Evolutionary conservation across 2,329 filamentous ascomycete species (phyloP).

Genomic region (Talaromyces sp.): DNA sequence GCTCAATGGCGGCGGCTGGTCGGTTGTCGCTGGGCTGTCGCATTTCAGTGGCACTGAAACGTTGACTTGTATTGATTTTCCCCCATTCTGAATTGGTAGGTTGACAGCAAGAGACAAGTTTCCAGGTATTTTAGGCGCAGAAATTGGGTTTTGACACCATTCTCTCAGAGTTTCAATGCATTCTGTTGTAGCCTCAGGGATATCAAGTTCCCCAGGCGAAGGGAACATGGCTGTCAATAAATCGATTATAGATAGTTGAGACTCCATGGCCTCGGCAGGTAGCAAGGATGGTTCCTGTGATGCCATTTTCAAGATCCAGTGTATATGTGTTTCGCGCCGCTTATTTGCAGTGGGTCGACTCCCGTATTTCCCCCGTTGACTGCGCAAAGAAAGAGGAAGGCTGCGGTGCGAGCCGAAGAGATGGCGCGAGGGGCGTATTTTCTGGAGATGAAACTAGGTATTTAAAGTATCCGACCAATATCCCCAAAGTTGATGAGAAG

Average conservation of each 20-base stretch:
- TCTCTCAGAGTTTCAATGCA: slow-evolving; percentile 30
- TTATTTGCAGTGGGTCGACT: too few species aligned
- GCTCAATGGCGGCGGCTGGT: slow-evolving; percentile 26
- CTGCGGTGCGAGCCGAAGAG: too few species aligned
- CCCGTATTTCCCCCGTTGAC: too few species aligned
- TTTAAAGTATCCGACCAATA: too few species aligned
- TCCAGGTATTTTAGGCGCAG: slow-evolving; percentile 19
- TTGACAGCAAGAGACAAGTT: slow-evolving; percentile 28
- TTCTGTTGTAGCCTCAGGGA: slow-evolving; percentile 38
- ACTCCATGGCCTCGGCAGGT: slow-evolving; percentile 50
- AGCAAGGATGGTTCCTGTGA: slow-evolving; percentile 26
- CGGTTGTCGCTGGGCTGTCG: slow-evolving; percentile 12
- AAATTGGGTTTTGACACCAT: slow-evolving; percentile 28
- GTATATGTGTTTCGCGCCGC: too few species aligned
- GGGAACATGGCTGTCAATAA: slow-evolving; percentile 59
- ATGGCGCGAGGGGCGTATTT: too few species aligned
- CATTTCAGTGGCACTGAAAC: slow-evolving; percentile 31
- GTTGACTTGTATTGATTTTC: slow-evolving; percentile 32
- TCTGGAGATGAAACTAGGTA: too few species aligned
- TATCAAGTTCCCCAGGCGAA: slow-evolving; percentile 43
- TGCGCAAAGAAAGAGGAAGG: too few species aligned
- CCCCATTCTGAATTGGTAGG: slow-evolving; percentile 27
- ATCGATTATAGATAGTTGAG: slow-evolving; percentile 55
- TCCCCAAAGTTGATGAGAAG: too few species aligned
- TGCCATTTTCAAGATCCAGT: slow-evolving; percentile 14